A percentile compares a stretch with the other conserved stretches of the same genome.
Conservation (phyloP, 345 rosid species). For the Lenwebbia sp. region DNA sequence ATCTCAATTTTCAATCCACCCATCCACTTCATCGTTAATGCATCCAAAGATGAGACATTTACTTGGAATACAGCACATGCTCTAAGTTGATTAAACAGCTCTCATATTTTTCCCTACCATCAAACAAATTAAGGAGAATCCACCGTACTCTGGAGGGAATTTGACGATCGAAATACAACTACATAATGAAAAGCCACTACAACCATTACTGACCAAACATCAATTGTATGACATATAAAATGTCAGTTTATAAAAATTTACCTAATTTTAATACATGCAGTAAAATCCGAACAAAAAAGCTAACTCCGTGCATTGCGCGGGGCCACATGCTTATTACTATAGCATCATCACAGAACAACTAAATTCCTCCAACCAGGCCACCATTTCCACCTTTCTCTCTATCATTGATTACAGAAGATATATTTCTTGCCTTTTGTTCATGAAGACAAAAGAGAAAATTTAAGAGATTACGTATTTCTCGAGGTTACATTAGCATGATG, state of each 20-base stretch:
- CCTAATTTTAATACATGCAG: no score
- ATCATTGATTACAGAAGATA: background rate
- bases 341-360: background rate
- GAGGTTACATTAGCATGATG: constrained; percentile 50
- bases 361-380: background rate
- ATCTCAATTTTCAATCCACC: background rate
- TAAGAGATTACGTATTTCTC: no score
- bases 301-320: background rate
- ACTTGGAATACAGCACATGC: no score
- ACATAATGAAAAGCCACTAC: no score
- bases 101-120: background rate
- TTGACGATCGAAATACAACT: no score
- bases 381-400: background rate
- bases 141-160: no score
- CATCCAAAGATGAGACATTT: background rate
- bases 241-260: no score
- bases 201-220: no score
- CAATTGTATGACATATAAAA: no score
- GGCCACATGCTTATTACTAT: background rate
- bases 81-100: background rate
- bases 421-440: no score
- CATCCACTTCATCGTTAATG: background rate
- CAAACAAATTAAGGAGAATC: no score
- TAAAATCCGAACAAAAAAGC: background rate
- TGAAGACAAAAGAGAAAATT: no score